Evolutionary conservation across 1,284 basidiomycete genomes (phyloP).

Genomic region (Leccinum subrobustum): DNA sequence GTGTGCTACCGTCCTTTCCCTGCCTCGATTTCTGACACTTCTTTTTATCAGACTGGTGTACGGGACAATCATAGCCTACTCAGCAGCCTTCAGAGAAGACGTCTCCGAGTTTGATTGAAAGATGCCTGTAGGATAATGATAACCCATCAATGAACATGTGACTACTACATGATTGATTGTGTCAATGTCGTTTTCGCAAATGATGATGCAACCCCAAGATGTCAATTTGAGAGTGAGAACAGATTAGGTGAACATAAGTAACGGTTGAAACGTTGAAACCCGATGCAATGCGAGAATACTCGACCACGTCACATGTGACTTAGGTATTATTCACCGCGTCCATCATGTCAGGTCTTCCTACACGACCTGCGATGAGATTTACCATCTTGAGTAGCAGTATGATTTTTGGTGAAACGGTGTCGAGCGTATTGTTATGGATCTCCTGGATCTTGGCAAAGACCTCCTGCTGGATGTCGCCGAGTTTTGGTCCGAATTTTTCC

Average conservation of each 20-base stretch:
- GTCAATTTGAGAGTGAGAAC: neutral
- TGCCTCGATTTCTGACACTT: neutral
- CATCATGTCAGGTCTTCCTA: slow-evolving; percentile 28
- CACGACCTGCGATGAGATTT: slow-evolving; percentile 27
- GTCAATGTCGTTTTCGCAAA: neutral
- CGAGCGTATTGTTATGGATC: slow-evolving; percentile 38
- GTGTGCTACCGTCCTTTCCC: slow-evolving; percentile 9
- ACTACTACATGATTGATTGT: slow-evolving; percentile 14
- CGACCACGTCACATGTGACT: neutral
- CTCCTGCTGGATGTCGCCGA: slow-evolving; percentile 37
- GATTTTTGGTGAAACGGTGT: slow-evolving; percentile 41
- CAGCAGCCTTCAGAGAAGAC: slow-evolving; percentile 79
- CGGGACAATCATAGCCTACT: slow-evolving; percentile 88
- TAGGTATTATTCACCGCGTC: slow-evolving; percentile 10
- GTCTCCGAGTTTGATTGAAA: slow-evolving; percentile 60
- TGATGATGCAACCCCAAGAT: neutral
- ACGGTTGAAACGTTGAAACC: neutral
- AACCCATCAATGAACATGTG: slow-evolving; percentile 13
- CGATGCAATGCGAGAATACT: neutral
- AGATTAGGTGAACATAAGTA: slow-evolving; percentile 1
- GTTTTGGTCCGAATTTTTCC: slow-evolving; percentile 37
- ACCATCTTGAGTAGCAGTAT: slow-evolving; percentile 29
- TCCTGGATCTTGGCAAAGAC: slow-evolving; percentile 39
- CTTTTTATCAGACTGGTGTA: slow-evolving; percentile 75
- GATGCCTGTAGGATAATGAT: neutral